phyloP scores from a whole-genome alignment of 2,329 filamentous ascomycete species.

The Trichoderma simmonsii region DNA sequence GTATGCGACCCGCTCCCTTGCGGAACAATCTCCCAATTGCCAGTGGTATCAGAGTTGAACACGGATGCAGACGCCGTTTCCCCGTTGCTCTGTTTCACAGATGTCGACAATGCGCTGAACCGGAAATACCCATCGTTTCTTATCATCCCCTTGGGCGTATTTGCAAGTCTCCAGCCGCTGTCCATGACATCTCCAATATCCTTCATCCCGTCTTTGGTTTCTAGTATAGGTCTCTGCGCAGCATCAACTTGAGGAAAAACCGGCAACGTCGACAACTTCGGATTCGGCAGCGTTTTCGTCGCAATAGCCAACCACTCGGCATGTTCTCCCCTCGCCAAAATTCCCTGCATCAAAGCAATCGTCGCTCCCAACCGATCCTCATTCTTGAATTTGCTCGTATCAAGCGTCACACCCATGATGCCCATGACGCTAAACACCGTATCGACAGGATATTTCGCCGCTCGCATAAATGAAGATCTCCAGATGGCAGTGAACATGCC shows the following conservation, averaged over 20 bases:
- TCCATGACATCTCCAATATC: not conserved
- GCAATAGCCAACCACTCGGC: conserved; percentile 9
- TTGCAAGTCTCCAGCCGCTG: not conserved
- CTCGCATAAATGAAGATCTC: conserved; percentile 1
- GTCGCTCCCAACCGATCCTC: conserved; percentile 1
- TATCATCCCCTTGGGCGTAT: not conserved
- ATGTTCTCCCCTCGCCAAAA: not conserved
- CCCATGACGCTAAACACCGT: conserved; percentile 5
- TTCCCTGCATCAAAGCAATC: conserved; percentile 5
- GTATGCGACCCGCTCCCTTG: not conserved
- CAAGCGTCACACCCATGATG: conserved; percentile 13
- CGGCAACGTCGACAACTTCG: not conserved
- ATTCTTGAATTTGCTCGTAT: not conserved
- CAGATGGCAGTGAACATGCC: conserved; percentile 13
- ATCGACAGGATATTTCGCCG: conserved; percentile 2
- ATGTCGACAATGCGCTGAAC: not conserved
- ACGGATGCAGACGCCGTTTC: not conserved
- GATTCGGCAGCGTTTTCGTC: not conserved
- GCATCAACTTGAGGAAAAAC: not conserved
- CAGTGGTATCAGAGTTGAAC: not conserved
- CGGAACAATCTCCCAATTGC: not conserved
- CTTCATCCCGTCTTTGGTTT: not conserved
- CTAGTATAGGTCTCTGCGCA: not conserved
- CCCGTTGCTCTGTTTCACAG: not conserved
- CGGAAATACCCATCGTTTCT: not conserved